phyloP scores from a whole-genome alignment of 768 basidiomycete genomes.

The Russula compacta region DNA sequence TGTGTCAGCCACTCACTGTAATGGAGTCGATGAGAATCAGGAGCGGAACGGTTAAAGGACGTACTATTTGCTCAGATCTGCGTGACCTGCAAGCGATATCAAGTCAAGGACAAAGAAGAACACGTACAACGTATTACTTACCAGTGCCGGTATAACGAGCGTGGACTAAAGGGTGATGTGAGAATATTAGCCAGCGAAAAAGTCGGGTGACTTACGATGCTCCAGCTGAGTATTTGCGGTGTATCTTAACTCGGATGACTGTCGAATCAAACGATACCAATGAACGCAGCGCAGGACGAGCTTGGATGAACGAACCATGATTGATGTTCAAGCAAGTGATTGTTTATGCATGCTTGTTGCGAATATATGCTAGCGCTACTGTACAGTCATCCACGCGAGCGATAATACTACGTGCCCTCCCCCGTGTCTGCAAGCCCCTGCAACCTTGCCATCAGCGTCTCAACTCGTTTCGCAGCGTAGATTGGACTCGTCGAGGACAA shows the following conservation, averaged over 20 bases:
- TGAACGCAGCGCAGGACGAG: background rate
- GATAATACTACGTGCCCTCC: background rate
- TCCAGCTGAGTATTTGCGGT: constrained; percentile 95
- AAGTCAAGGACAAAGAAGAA: constrained; percentile 9
- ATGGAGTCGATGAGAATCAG: constrained; percentile 11
- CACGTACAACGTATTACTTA: constrained; percentile 32
- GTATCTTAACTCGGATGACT: constrained; percentile 90
- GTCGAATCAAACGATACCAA: background rate
- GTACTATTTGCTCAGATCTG: constrained; percentile 92
- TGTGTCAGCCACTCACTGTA: constrained; percentile 93
- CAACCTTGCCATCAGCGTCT: constrained; percentile 5
- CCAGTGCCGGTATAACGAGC: constrained; percentile 95
- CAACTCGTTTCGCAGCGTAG: constrained; percentile 3
- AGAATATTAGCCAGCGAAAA: constrained; percentile 7
- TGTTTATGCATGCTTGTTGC: constrained; percentile 3
- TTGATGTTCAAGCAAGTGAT: background rate
- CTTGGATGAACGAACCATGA: constrained; percentile 18
- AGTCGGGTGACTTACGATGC: constrained; percentile 57
- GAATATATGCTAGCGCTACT: background rate
- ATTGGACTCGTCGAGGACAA: constrained; percentile 9
- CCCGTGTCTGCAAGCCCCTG: background rate
- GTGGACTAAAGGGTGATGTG: constrained; percentile 52
- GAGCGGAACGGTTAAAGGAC: constrained; percentile 23
- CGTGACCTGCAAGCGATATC: constrained; percentile 56
- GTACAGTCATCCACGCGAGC: background rate